Base-by-base conservation (phyloP, 495 filamentous ascomycete species). In the Niebla homalea region DNA sequence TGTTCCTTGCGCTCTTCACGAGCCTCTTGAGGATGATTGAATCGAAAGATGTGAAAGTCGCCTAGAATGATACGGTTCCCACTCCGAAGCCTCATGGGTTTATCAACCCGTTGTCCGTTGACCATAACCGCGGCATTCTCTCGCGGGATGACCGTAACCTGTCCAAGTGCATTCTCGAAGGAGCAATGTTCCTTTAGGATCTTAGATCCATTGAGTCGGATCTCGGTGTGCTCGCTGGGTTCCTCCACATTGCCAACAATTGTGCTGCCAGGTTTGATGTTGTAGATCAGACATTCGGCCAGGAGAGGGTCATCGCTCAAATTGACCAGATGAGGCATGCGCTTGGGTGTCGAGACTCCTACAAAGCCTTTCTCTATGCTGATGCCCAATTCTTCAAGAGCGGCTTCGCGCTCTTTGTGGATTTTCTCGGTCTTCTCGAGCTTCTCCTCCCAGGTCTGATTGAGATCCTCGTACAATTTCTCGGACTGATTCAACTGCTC, bases 391-490 rank as follows among this genome's bases (percentile, higher is more conserved):
- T 99, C 92, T 67, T 99, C 92, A 29, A 99, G 69, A 10, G 92
- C 93, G 32, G 86, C 77, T 67, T 99, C 92, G 46, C 92, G 85
- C 62, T 99, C 92, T 60, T 94, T 96, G 71, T 97, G 93, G 50
- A 99, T 96, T 51, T 85, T 75, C 60, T 99, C 92, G 1, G 92
- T 99, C 65, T 92, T 94, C 57, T 79, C 74, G 56, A 99, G 70
- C 59, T 96, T 95, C 67, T 99, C 78, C 68, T 99, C 92, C 92
- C 92, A 99, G 0, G 92, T 97, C 70, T 97, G 89, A 58, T 99
- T 99, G 36, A 99, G 79, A 64, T 99, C 92, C 49, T 85, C 79
- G 63, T 96, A 85, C 6, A 99, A 73, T 68, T 99, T 99, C 67
- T 99, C 92, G 52, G 84, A 89, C 59, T 96, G 89, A 55, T 80